Percentiles rank a stretch among this genome's conserved stretches.
These are phyloP conservation scores for Phytophthora kernoviae DNA, from an alignment of 352 stramenopile genomes.

Conservation along the genomic window DNA sequence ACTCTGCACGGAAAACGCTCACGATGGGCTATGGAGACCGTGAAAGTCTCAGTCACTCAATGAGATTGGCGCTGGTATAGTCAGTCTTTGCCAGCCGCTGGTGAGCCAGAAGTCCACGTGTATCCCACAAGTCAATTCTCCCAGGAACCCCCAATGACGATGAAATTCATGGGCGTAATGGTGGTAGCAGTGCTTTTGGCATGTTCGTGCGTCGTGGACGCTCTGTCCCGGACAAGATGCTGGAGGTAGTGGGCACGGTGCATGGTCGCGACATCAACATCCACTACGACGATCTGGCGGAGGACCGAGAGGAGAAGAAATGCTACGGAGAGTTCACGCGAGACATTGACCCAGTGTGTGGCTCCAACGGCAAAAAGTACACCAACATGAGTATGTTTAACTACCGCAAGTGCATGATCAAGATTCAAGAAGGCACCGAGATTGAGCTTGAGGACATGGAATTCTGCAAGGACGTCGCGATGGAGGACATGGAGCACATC, in stretches of 20 bases:
- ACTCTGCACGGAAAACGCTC: constrained; percentile 27
- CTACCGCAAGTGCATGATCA: constrained; percentile 58
- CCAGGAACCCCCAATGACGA: constrained; percentile 9
- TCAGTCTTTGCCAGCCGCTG: constrained; percentile 14
- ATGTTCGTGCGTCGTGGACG: constrained; percentile 18
- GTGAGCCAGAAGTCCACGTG: constrained; percentile 14
- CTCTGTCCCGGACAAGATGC: constrained; percentile 36
- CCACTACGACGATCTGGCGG: constrained; percentile 24
- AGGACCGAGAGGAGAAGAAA: constrained; percentile 33
- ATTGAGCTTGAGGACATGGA: constrained; percentile 49
- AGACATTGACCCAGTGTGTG: constrained; percentile 55
- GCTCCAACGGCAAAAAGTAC: constrained; percentile 60
- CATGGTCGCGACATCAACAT: constrained; percentile 28
- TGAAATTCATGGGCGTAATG: constrained; percentile 13
- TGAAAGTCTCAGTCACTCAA: too few relatives aligned
- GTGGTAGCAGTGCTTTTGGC: constrained; percentile 11
- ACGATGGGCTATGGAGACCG: constrained; percentile 14
- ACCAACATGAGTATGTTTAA: constrained; percentile 59
- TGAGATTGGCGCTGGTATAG: constrained; percentile 16
- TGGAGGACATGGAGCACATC: constrained; percentile 41
- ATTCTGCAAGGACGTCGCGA: constrained; percentile 39
- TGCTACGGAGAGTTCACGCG: constrained; percentile 53
- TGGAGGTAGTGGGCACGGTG: constrained; percentile 38
- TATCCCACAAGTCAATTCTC: constrained; percentile 27
- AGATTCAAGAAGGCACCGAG: constrained; percentile 30